Percentiles rank a stretch among this genome's conserved stretches.
These are phyloP conservation scores for Fusarium brevicatenulatum DNA, from an alignment of 2,329 filamentous ascomycete species.

Conservation along the genomic window DNA sequence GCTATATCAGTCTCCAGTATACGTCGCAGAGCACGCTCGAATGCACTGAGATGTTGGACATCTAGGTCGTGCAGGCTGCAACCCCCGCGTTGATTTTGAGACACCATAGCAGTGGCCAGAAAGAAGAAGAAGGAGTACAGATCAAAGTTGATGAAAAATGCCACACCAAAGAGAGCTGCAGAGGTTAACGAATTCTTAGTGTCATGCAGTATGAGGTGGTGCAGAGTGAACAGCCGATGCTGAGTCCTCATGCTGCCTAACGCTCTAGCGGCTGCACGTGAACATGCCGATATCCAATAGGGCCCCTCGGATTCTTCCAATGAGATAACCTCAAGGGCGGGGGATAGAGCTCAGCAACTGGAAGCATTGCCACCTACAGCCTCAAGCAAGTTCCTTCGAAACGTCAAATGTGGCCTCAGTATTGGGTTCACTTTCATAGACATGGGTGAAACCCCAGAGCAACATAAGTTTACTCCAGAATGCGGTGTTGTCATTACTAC, in stretches of 20 bases:
- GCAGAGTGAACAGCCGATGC: neutral
- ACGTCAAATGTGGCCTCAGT: fast-evolving
- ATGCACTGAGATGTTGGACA: fast-evolving
- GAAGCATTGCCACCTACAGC: neutral
- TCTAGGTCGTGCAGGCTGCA: neutral
- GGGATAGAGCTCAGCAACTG: neutral
- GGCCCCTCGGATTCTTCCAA: neutral
- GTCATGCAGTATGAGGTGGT: neutral
- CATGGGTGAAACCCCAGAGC: fast-evolving
- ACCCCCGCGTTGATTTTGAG: neutral
- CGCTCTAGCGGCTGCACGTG: neutral
- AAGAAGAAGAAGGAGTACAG: neutral
- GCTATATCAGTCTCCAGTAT: neutral
- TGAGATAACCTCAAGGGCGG: too few species aligned
- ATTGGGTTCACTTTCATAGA: fast-evolving
- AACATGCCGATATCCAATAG: neutral
- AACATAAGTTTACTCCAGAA: fast-evolving
- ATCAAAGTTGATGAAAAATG: fast-evolving
- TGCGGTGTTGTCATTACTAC: neutral
- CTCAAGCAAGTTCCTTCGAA: too few species aligned
- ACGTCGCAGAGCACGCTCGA: neutral
- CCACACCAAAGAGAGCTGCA: fast-evolving
- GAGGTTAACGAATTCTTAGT: neutral
- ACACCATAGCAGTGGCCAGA: neutral
- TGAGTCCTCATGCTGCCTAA: neutral